Evolutionary conservation across 371 early-diverging fungal species (phyloP), one percentile per base, ranked within the genome.

Genomic region (Mortierella sp.): DNA sequence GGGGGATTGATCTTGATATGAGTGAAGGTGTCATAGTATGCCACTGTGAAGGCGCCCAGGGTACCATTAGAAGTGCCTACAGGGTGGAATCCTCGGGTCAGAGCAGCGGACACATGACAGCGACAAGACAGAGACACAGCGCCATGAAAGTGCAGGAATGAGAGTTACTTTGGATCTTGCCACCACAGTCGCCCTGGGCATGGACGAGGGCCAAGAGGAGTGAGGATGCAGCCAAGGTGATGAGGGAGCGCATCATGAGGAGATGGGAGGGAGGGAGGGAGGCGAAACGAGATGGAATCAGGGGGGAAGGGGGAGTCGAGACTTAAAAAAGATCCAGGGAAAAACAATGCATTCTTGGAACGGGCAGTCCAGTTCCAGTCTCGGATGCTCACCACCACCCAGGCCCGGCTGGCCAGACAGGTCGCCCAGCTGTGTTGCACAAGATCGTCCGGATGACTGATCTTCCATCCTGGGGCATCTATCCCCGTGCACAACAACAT

Each of bases 1-100:
- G 16, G 41, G 12, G 54, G 60, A 41, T 7, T 17, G 31, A 64
- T 59, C 8, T 65, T 65, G 34, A 71, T 25, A 7, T 57, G 24
- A 1, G 66, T 54, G 21, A 50, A 27, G 24, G 41, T 22, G 45
- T 2, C 12, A 14, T 12, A 40, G 40, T 57, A 56, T 2, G 0
- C 3, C 39, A 57, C 57, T 0, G 2, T 49, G 49, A 61, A 71
- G 34, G 43, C 39, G 16, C 27, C 53, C 21, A 21, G 21, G 8
- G 46, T 48, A 21, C 48, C 41, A 25, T 45, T 56, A 21, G 17
- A 27, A 9, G 16, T 54, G 19, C 1, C 27, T 58, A 31, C 6
- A 27, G n/a, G 12, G 12, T n/a, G 16, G 50, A 14, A 14, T 52
- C 6, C 6, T 45, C 39, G 10, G 6, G 19, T 19, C 10, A 19